Conservation (phyloP, 2,329 filamentous ascomycete genomes). For the Monilinia aucupariae region DNA sequence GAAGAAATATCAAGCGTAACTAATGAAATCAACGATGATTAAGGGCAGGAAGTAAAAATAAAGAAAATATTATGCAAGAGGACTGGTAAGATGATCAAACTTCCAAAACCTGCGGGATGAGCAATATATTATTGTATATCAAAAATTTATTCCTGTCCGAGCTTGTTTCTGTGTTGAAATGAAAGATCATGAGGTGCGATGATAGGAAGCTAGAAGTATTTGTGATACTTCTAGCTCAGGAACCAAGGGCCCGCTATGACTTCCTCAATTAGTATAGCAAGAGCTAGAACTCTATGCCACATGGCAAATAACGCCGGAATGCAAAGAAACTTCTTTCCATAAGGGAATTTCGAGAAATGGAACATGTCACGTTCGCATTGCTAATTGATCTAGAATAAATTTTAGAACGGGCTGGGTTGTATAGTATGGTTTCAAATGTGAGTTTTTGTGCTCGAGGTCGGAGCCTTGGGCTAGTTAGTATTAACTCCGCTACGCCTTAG, state of each 20-base stretch:
- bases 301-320: background rate
- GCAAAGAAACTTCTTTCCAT: background rate
- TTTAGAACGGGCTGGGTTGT: background rate
- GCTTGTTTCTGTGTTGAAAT: background rate
- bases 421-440: background rate
- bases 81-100: background rate
- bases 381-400: background rate
- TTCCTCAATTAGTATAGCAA: background rate
- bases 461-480: background rate
- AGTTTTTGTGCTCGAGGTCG: background rate
- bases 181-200: background rate
- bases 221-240: slow-evolving; percentile 7
- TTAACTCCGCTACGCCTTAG: background rate
- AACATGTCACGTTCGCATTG: no score
- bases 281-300: background rate
- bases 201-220: background rate
- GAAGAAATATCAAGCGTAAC: background rate
- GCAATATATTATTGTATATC: background rate
- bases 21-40: background rate
- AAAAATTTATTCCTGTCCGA: background rate
- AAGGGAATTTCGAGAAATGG: background rate
- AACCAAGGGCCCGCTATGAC: background rate
- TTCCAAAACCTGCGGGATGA: background rate
- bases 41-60: background rate
- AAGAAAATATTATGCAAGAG: background rate